Conservation (phyloP, 75 land plant species). For the Pinus taeda region DNA sequence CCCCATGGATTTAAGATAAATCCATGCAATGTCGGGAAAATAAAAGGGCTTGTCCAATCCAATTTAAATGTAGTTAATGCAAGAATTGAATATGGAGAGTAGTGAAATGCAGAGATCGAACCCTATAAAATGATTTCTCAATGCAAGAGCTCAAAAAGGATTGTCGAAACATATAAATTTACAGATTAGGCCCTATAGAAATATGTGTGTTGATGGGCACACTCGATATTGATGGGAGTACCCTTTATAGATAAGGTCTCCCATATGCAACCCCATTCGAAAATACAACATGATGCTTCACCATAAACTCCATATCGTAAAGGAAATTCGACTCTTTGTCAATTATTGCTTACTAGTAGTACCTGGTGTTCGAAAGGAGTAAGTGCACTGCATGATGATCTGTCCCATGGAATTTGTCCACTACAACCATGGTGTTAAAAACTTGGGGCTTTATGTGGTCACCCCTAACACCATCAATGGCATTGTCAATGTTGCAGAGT, state of each 20-base stretch:
- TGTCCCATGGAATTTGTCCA: conserved; percentile 70
- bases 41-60: too few relatives aligned
- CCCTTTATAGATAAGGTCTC: conserved; percentile 8
- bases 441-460: conserved; percentile 30
- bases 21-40: too few relatives aligned
- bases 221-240: conserved; percentile 12
- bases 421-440: conserved; percentile 49
- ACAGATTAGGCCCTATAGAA: conserved; percentile 48
- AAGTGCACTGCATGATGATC: conserved; percentile 44
- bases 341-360: conserved; percentile 64
- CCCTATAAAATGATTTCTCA: too few relatives aligned
- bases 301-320: conserved; percentile 67
- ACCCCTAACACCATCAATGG: conserved; percentile 68
- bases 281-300: conserved; percentile 79
- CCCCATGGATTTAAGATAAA: too few relatives aligned
- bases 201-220: conserved; percentile 64
- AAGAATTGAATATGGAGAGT: too few relatives aligned
- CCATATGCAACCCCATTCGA: conserved; percentile 41
- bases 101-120: too few relatives aligned
- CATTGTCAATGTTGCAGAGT: conserved; percentile 69
- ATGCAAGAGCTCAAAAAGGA: too few relatives aligned
- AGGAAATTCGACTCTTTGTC: conserved; percentile 67
- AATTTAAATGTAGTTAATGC: too few relatives aligned
- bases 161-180: too few relatives aligned
- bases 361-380: conserved; percentile 53